Evolutionary conservation across 257 asterid genomes (phyloP).

Genomic region (Solanum virginianum): DNA sequence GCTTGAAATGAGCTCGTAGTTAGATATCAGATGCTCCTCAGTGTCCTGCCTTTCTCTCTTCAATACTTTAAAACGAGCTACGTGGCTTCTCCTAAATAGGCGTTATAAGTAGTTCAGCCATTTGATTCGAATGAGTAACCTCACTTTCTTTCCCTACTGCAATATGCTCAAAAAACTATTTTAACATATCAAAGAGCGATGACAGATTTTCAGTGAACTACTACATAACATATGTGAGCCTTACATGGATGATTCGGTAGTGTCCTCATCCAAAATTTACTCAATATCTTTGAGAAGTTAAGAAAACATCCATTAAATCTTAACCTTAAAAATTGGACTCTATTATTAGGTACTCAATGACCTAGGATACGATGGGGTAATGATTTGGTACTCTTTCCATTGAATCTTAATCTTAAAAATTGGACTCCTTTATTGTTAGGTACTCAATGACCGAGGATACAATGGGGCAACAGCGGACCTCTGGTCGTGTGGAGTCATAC

Average conservation of each 20-base stretch:
- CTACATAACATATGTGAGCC: neutral
- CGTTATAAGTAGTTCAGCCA: neutral
- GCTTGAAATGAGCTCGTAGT: neutral
- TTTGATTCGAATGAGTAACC: neutral
- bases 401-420: neutral
- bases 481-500: conserved; percentile 96
- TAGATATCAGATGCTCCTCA: neutral
- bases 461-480: conserved; percentile 84
- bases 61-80: neutral
- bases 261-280: neutral
- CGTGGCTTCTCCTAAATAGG: neutral
- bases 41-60: neutral
- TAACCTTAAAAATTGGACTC: neutral
- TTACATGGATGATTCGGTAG: neutral
- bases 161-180: neutral
- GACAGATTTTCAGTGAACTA: neutral
- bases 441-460: conserved; percentile 74
- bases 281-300: fast-evolving
- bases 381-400: neutral
- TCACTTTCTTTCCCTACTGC: neutral
- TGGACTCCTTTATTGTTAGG: conserved; percentile 30
- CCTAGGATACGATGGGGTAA: conserved; percentile 81
- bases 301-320: neutral
- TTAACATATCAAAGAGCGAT: neutral
- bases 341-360: conserved; percentile 72